Percentiles rank a stretch among this genome's conserved stretches.
Conservation (phyloP, 1,284 basidiomycete genomes). For the Sanghuangporus baumii region DNA sequence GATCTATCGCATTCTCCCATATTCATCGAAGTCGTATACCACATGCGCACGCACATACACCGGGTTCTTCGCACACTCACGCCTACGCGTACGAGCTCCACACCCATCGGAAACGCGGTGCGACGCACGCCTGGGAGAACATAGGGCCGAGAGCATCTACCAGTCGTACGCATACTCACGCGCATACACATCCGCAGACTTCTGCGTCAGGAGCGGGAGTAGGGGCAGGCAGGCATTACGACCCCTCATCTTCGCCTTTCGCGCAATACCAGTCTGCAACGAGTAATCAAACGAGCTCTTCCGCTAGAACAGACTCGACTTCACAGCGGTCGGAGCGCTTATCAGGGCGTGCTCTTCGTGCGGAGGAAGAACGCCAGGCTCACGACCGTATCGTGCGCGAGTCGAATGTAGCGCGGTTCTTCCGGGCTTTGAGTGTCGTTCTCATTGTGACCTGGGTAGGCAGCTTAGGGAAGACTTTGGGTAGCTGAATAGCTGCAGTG, state of each 20-base stretch:
- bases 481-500: not conserved
- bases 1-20: conserved; percentile 21
- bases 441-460: conserved; percentile 14
- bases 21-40: conserved; percentile 4
- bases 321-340: not conserved
- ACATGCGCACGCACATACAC: conserved; percentile 6
- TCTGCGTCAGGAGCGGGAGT: not conserved
- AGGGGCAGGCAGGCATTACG: not conserved
- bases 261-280: not conserved
- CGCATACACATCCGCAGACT: not conserved
- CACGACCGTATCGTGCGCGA: conserved; percentile 6
- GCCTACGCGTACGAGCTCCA: conserved; percentile 10
- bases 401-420: conserved; percentile 10
- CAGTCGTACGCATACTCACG: conserved; percentile 7
- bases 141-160: conserved; percentile 25
- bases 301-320: not conserved
- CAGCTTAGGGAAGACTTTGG: not conserved
- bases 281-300: not conserved
- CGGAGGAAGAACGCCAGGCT: conserved; percentile 3
- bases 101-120: conserved; percentile 27
- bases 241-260: not conserved
- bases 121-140: conserved; percentile 36
- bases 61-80: conserved; percentile 23
- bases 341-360: not conserved
- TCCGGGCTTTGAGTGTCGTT: conserved; percentile 10